These are phyloP conservation scores for Emergomyces pasteurianus DNA, from an alignment of 2,329 filamentous ascomycete genomes.

Conservation along the genomic window DNA sequence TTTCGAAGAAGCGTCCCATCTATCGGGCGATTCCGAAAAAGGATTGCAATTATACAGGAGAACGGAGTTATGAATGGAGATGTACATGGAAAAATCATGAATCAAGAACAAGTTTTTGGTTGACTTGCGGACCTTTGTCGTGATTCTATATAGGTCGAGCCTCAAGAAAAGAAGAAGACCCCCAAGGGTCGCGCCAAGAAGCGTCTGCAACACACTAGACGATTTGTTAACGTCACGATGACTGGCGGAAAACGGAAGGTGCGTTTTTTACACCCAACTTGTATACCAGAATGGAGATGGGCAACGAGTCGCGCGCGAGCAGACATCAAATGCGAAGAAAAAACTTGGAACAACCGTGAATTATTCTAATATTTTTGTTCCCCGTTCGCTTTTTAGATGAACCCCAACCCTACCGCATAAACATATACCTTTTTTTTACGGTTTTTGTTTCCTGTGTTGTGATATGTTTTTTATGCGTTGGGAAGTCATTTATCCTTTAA, in stretches of 20 bases:
- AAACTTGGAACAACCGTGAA: neutral
- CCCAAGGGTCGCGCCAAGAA: constrained; percentile 97
- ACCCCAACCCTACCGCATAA: constrained; percentile 71
- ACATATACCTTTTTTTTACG: constrained; percentile 5
- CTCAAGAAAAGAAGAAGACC: constrained; percentile 90
- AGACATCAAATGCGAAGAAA: neutral
- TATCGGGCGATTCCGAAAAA: neutral
- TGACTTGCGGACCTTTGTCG: neutral
- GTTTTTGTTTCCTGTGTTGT: neutral
- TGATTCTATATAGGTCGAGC: constrained; percentile 53
- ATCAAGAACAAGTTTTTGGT: neutral
- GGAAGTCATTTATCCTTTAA: neutral
- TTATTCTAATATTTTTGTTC: constrained; percentile 6
- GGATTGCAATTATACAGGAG: neutral
- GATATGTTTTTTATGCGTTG: constrained; percentile 1
- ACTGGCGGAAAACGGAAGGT: constrained; percentile 1
- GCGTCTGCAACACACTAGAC: constrained; percentile 89
- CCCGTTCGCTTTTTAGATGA: constrained; percentile 48
- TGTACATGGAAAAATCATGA: neutral
- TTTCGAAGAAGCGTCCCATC: neutral
- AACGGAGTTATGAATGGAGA: neutral
- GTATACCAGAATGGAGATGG: neutral
- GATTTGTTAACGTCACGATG: constrained; percentile 77
- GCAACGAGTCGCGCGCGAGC: neutral
- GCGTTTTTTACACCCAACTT: neutral